Percentiles rank a stretch among this genome's conserved stretches.
Evolutionary conservation across 176 grass and related monocot species (phyloP).

Genomic region (Miscanthus lutarioriparius): DNA sequence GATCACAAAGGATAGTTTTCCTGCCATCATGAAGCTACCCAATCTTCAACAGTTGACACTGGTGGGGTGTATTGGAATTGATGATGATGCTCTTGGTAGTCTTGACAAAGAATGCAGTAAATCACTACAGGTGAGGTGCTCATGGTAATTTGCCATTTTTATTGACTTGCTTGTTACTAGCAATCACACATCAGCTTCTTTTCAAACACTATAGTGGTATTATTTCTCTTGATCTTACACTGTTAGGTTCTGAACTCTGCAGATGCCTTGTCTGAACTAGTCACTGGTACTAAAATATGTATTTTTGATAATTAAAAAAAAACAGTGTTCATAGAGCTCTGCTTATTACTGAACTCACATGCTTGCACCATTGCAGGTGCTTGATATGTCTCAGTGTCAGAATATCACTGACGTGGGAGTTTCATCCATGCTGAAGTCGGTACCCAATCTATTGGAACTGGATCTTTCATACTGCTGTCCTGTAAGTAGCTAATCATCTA

Average conservation of each 20-base stretch:
- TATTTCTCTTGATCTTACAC: not conserved
- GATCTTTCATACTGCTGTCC: conserved; percentile 55
- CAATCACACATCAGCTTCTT: not conserved
- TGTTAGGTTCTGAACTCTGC: not conserved
- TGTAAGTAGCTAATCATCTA: conserved; percentile 49
- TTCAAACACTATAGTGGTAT: not conserved
- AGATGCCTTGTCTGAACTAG: not conserved
- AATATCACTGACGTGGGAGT: conserved; percentile 54
- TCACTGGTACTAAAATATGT: not conserved
- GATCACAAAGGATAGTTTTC: conserved; percentile 63
- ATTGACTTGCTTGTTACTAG: not conserved
- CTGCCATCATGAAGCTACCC: conserved; percentile 56
- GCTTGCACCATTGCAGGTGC: conserved; percentile 52
- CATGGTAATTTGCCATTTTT: not conserved
- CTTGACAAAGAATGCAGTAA: conserved; percentile 56
- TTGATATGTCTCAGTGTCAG: conserved; percentile 77
- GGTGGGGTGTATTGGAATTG: conserved; percentile 55
- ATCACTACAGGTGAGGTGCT: conserved; percentile 55
- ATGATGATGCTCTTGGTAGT: conserved; percentile 50
- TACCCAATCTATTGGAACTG: conserved; percentile 54
- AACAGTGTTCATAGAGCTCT: not conserved
- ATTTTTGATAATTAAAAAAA: not conserved
- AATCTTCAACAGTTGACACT: conserved; percentile 58
- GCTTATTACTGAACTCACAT: conserved; percentile 10
- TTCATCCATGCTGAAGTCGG: conserved; percentile 43